These are phyloP conservation scores for Ramichloridium luteum DNA, from an alignment of 2,329 filamentous ascomycete genomes.

Conservation along the genomic window DNA sequence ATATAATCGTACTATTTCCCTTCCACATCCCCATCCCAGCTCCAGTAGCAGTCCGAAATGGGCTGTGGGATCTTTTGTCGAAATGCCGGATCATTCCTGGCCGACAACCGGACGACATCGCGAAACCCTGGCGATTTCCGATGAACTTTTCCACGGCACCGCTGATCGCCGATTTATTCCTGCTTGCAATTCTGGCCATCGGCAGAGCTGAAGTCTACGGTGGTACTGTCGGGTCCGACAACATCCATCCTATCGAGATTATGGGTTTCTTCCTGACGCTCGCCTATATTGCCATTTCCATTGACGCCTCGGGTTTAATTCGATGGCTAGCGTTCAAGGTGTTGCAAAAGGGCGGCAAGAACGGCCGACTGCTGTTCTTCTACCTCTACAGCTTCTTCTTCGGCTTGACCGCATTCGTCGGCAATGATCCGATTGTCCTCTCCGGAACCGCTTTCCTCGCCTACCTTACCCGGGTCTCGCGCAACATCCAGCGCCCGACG, in stretches of 20 bases:
- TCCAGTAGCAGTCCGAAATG: conserved; percentile 40
- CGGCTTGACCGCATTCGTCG: conserved; percentile 52
- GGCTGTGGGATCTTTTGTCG: conserved; percentile 33
- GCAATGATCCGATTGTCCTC: conserved; percentile 64
- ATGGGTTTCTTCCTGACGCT: conserved; percentile 60
- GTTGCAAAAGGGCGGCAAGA: conserved; percentile 52
- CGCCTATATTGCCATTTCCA: conserved; percentile 66
- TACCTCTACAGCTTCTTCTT: conserved; percentile 67
- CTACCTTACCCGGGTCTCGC: conserved; percentile 65
- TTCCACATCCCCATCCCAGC: conserved; percentile 53
- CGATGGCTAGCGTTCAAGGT: conserved; percentile 59
- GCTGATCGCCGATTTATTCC: conserved; percentile 56
- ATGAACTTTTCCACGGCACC: conserved; percentile 62
- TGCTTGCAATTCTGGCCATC: conserved; percentile 58
- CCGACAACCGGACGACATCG: background rate
- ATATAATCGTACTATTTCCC: conserved; percentile 57
- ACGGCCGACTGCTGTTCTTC: conserved; percentile 57
- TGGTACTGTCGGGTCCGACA: conserved; percentile 52
- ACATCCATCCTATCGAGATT: conserved; percentile 59
- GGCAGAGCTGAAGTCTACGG: conserved; percentile 54
- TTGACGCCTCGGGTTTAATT: conserved; percentile 63
- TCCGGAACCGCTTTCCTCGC: conserved; percentile 63
- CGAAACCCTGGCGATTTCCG: conserved; percentile 41
- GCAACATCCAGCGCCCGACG: conserved; percentile 56
- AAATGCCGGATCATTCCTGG: conserved; percentile 41